Evolutionary conservation across 148 eudicot species (phyloP), one percentile per base, ranked within the genome.

Genomic region (Fagopyrum esculentum): DNA sequence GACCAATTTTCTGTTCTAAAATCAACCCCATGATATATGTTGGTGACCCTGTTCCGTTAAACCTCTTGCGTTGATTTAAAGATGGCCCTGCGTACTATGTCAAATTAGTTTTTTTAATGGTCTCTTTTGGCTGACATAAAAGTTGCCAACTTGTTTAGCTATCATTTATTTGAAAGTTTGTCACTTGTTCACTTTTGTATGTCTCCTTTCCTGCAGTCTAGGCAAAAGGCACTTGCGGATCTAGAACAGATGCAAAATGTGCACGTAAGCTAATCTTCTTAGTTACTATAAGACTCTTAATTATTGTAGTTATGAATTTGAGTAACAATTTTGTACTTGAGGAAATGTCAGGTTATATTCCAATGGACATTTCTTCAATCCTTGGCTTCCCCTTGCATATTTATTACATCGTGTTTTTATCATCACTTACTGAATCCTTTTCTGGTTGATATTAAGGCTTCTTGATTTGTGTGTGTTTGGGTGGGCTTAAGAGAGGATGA

Each of bases 171-270:
- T 66, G 47, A n/a, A 40, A 66, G 30, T 43, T 40, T 43, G 8
- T 40, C 71, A 66, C 7, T 40, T 66, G 19, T 12, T 66, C 43
- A 35, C 45, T 35, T 43, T 35, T 66, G 52, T 66, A 12, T 66
- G 46, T 40, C 47, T 35, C 47, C 2, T 66, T 40, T 12, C 47
- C 60, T 86, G 86, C 97, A 91, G 97, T 91, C 97, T 43, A 82
- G 93, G 77, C 85, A 86, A 71, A 66, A 89, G 77, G 93, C 93
- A 55, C 79, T 87, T 54, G 78, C 79, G 44, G 96, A 91, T 83
- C 80, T 89, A 69, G 88, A 86, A 45, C 87, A 81, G 84, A 87
- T 87, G 92, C 85, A 83, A 78, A 83, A 82, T 61, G 82, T 85
- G 55, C 84, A 85, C 78, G 96, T 90, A 88, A 90, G 96, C 47